These are phyloP conservation scores for Furcasterigmium furcatum DNA, from an alignment of 2,329 filamentous ascomycete species.

Conservation along the genomic window DNA sequence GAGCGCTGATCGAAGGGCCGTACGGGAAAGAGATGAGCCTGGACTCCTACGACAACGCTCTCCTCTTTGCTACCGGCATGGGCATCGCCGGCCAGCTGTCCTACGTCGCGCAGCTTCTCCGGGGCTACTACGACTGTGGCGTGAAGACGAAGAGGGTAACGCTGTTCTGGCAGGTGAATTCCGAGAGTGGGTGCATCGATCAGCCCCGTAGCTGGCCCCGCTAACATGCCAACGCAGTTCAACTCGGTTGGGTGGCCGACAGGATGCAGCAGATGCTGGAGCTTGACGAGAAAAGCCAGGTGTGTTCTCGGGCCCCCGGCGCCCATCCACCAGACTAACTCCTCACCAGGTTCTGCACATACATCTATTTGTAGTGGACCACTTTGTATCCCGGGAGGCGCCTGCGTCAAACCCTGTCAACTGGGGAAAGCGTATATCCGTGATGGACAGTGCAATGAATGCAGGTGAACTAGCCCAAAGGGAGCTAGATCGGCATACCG, in stretches of 20 bases:
- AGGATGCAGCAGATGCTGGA: slow-evolving; percentile 1
- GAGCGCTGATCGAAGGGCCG: not conserved
- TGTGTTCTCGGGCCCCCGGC: not conserved
- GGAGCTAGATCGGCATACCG: no score
- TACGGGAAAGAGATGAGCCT: not conserved
- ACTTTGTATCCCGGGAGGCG: no score
- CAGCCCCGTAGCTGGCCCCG: not conserved
- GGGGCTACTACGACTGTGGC: not conserved
- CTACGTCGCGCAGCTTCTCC: not conserved
- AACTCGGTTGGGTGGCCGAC: not conserved
- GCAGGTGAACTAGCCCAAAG: no score
- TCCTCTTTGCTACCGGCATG: not conserved
- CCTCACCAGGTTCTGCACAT: not conserved
- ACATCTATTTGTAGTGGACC: no score
- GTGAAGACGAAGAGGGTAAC: not conserved
- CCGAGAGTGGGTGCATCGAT: not conserved
- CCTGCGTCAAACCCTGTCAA: no score
- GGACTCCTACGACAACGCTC: not conserved
- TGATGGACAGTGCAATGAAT: no score
- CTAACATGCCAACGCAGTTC: not conserved
- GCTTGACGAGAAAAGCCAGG: not conserved
- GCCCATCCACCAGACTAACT: not conserved
- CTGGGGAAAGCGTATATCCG: no score
- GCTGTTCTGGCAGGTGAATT: not conserved
- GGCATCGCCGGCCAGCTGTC: not conserved